Evolutionary conservation across 1,139 yeast species (phyloP), one percentile per base, ranked within the genome.

Genomic region (Yamadazyma kanchanaburiensis): DNA sequence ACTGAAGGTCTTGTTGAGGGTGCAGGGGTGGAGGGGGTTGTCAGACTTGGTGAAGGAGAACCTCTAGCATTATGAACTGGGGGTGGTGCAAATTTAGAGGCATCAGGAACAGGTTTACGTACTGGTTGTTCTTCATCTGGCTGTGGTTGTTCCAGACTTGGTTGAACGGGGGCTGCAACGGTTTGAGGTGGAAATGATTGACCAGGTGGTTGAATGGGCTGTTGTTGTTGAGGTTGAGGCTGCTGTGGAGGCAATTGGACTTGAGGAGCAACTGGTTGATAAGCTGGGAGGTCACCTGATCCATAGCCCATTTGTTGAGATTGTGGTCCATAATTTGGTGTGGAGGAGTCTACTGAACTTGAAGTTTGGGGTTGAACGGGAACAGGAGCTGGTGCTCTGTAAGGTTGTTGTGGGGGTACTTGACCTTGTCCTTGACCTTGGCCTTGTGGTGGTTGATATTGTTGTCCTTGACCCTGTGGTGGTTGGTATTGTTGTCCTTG

Each of bases 71-170:
- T 51, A 34, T 55, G 67, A 6, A 58, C 40, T 2, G 73, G 74
- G 3, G 74, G 74, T 8, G 72, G 70, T 2, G 69, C 62, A 49
- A 68, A 64, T 15, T 55, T 45, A 1, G 54, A 42, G 1, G 70
- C 62, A 32, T 66, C 72, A 0, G 70, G 65, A 11, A 60, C 45
- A 1, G 63, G 60, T 11, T 43, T 27, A 23, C 46, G 49, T 6
- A 51, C 49, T 27, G 18, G 33, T n/a, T n/a, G n/a, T n/a, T n/a
- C n/a, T n/a, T n/a, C 37, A 15, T 21, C 21, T 6, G 13, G 22
- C 18, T 21, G 29, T 10, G 30, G 35, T 9, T 12, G 10, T 20
- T 34, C 20, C 31, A 38, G 4, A 15, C 19, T 12, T 31, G 43
- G 15, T 27, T 33, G 27, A 18, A 14, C 5, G 27, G 37, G n/a